These are phyloP conservation scores for Stentor roeselii DNA, from an alignment of 73 alveolate species.

Conservation along the genomic window DNA sequence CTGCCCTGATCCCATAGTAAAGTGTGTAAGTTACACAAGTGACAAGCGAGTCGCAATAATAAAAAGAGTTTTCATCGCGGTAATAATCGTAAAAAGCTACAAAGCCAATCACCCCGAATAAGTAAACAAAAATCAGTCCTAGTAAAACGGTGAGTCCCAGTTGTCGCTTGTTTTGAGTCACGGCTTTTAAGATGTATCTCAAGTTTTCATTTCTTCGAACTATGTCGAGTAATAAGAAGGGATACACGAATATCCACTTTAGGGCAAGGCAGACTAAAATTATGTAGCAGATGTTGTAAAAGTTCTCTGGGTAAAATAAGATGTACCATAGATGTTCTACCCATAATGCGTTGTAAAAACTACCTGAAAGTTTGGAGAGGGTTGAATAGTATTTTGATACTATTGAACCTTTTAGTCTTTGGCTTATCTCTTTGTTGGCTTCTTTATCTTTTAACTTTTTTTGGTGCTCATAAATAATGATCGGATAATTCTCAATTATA, in stretches of 20 bases:
- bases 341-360: neutral
- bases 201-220: constrained; percentile 32
- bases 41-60: constrained; percentile 42
- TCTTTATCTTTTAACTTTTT: constrained; percentile 4
- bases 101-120: constrained; percentile 10
- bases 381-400: neutral
- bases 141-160: constrained; percentile 35
- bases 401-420: neutral
- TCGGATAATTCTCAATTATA: constrained; percentile 14
- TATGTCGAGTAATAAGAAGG: constrained; percentile 42
- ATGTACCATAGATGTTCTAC: neutral
- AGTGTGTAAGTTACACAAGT: constrained; percentile 70
- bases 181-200: constrained; percentile 24
- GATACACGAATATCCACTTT: neutral
- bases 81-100: neutral
- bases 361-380: neutral
- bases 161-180: constrained; percentile 30
- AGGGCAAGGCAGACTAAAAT: constrained; percentile 6
- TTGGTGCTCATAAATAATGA: neutral
- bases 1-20: constrained; percentile 73
- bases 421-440: neutral
- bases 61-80: neutral
- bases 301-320: constrained; percentile 1
- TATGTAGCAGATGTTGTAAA: neutral
- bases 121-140: constrained; percentile 32